Base-by-base conservation (phyloP, 768 basidiomycete genomes). In the Termitomyces sp. region DNA sequence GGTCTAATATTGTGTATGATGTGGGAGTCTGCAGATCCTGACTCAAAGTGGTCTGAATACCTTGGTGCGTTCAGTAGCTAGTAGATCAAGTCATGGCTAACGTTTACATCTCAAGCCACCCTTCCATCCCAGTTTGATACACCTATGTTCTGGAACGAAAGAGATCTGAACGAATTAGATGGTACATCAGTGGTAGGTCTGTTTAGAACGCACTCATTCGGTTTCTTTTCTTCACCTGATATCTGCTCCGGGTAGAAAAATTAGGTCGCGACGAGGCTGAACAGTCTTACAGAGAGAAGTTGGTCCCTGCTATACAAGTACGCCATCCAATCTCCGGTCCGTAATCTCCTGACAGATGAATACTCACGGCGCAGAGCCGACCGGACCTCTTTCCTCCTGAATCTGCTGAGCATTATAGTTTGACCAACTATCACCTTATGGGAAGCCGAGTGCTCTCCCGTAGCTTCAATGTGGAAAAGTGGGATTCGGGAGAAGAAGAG, bases 1-100 rank as follows among this genome's bases (percentile, higher is more conserved):
- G 89, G 90, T 3, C 75, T 98, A 49, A 98, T 99, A 61, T 78
- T 98, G 43, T 92, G 88, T 64, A 89, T 99, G 87, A 93, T 98
- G 91, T 97, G 92, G 91, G 97, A 99, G 73, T 84, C 83, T 57
- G 83, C 86, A 4, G 81, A 81, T 64, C 60, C 75, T 3, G 68
- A 77, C 20, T 89, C 92, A 52, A 85, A 76, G 57, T 92, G 94
- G 94, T 68, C 71, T 5, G 78, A 78, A 10, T 96, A 96, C 74
- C 77, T 96, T 12, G 76, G 92, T 92, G 60, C 51, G 84, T 54
- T 47, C 46, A 48, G 38, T 20, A 56, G 32, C 49, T 15, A 17
- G 38, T 11, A 25, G n/a, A 54, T 17, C 17, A n/a, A 42, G 12
- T 15, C 46, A 45, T 31, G 20, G 38, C 29, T 64, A 58, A 56